Base-by-base conservation (phyloP, 331 rosid species). In the Phaseolus coccineus region DNA sequence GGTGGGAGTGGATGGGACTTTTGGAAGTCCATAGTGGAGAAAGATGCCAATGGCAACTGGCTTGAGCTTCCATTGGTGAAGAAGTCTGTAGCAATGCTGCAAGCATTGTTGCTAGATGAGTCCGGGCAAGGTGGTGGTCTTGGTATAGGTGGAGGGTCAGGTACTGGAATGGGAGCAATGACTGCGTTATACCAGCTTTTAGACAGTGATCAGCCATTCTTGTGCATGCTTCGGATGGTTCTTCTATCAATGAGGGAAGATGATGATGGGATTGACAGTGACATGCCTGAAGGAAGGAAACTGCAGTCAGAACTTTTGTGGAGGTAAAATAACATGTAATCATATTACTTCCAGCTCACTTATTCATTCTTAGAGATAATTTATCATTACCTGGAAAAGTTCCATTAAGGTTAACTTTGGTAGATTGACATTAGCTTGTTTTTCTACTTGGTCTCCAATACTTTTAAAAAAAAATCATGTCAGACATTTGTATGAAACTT, bases 91-190 rank as follows among this genome's bases (percentile, higher is more conserved):
- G 94, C 92, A 77, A 91, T 96, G 99, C 99, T 96, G 68, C 97
- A 93, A 86, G 91, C 99, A 65, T 85, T 96, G 71, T 89, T 96
- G 74, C 89, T 96, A 82, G 97, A 93, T 85, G 98, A 93, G 80
- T 91, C 98, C 16, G 98, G 98, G 77, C 92, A 90, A 69, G 98
- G 99, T 65, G 99, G 99, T 71, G 97, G 99, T 78, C 99, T 96
- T 84, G 98, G 99, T 74, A 96, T 96, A 59, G 99, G 99, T 55
- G 93, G 96, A 82, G 99, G 99, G 69, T 96, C 99, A 42, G 99
- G 99, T 79, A 96, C 99, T 42, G 99, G 99, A 81, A 96, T 96
- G 99, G 99, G 99, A 80, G 99, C 97, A 16, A 91, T 96, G 99
- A 58, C 96, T 71, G 92, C 94, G 46, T 91, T 96, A 57, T 96